Conservation (phyloP, 2,329 filamentous ascomycete species). For the Rhytidhysteron rufulum region DNA sequence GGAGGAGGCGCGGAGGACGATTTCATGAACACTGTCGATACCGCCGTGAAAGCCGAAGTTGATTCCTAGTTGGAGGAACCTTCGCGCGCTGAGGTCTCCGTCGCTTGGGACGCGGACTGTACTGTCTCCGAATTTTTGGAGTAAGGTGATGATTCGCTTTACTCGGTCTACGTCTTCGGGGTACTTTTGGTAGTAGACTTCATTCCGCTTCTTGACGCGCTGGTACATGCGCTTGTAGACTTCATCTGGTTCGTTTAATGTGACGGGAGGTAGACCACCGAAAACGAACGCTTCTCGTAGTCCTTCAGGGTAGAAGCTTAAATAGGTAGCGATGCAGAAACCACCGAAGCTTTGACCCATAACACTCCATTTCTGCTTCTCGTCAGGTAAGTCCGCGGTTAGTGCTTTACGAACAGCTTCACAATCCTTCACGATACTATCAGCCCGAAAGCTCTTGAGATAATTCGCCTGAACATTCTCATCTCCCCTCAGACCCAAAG, state of each 20-base stretch:
- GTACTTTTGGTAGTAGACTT: constrained; percentile 78
- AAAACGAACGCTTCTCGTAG: constrained; percentile 78
- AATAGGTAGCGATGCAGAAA: constrained; percentile 78
- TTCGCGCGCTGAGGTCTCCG: constrained; percentile 65
- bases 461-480: constrained; percentile 72
- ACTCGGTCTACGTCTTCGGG: constrained; percentile 72
- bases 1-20: constrained; percentile 65
- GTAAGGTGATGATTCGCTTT: constrained; percentile 61
- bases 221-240: constrained; percentile 71
- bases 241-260: constrained; percentile 63
- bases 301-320: constrained; percentile 73
- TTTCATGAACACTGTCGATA: too few species aligned
- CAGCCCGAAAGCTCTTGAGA: constrained; percentile 79
- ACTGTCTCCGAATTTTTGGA: constrained; percentile 54
- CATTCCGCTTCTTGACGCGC: constrained; percentile 68
- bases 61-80: constrained; percentile 75
- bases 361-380: constrained; percentile 75
- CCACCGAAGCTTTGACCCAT: constrained; percentile 92
- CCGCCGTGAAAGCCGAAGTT: constrained; percentile 75
- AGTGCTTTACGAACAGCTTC: constrained; percentile 78
- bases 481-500: constrained; percentile 60
- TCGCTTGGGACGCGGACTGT: constrained; percentile 67
- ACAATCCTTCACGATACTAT: constrained; percentile 84
- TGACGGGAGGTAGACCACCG: constrained; percentile 75
- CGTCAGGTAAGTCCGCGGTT: constrained; percentile 63